Conservation (phyloP, 805 yeast genomes). For the Saccharomycopsis fodiens region DNA sequence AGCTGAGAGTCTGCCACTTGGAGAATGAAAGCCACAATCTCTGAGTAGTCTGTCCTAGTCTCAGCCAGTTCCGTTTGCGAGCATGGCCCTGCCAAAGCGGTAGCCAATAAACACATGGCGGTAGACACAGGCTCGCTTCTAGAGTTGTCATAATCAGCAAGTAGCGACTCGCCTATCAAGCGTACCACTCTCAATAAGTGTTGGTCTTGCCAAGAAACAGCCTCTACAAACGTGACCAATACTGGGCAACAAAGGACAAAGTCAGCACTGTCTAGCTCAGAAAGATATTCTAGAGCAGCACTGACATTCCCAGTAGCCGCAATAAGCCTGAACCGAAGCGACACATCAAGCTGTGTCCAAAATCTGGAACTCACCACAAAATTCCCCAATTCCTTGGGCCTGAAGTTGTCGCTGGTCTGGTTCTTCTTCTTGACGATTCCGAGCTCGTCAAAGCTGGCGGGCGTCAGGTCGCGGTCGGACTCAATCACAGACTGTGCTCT, state of each 20-base stretch:
- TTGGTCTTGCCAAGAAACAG: neutral
- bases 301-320: neutral
- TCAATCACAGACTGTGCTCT: neutral
- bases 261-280: neutral
- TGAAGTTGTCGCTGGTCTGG: neutral
- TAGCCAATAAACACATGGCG: constrained; percentile 2
- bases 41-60: constrained; percentile 7
- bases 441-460: neutral
- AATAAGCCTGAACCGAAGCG: neutral
- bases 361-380: neutral
- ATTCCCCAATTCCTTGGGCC: neutral
- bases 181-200: neutral
- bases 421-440: neutral
- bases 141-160: neutral
- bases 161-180: constrained; percentile 13
- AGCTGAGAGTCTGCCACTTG: neutral
- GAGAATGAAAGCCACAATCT: constrained; percentile 6
- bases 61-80: neutral
- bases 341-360: neutral
- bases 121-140: constrained; percentile 7
- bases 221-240: neutral
- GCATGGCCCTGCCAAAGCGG: constrained; percentile 1
- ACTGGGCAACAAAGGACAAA: neutral
- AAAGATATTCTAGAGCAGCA: neutral
- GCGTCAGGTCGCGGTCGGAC: neutral